These are phyloP conservation scores for Magnaporthales sp. DNA, from an alignment of 2,329 filamentous ascomycete species.

Conservation along the genomic window DNA sequence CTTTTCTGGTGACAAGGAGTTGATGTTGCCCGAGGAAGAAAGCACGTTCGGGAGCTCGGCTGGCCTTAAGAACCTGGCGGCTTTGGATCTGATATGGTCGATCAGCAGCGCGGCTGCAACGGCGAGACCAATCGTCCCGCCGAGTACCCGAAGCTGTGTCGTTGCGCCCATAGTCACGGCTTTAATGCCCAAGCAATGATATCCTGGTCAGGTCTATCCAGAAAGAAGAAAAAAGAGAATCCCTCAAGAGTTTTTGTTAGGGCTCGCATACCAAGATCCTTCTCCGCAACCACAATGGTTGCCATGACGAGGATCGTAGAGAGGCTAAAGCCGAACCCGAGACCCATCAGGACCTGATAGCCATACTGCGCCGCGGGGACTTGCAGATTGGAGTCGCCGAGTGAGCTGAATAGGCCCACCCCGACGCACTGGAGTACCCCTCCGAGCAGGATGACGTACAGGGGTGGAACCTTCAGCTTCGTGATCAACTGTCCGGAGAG, in stretches of 20 bases:
- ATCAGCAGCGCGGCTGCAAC: not conserved
- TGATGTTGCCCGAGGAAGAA: not conserved
- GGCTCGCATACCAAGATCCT: not conserved
- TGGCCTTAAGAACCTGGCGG: not conserved
- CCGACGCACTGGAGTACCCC: not conserved
- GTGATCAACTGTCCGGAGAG: conserved; percentile 24
- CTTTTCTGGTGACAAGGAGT: not conserved
- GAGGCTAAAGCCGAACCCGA: conserved; percentile 2
- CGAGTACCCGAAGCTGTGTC: conserved; percentile 1
- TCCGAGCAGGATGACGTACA: not conserved
- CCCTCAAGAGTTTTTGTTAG: not conserved
- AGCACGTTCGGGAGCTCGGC: not conserved
- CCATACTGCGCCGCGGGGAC: not conserved
- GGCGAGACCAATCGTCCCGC: conserved; percentile 5
- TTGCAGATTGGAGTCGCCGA: not conserved
- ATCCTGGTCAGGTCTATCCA: not conserved
- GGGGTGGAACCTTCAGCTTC: not conserved
- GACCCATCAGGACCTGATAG: conserved; percentile 4
- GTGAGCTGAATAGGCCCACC: not conserved
- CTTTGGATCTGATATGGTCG: not conserved
- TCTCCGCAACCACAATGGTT: not conserved
- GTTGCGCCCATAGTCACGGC: conserved; percentile 3
- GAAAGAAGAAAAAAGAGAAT: not conserved
- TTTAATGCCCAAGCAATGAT: not conserved
- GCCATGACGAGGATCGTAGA: not conserved